Conservation (phyloP, 1,139 yeast genomes). For the Hyphopichia burtonii region DNA sequence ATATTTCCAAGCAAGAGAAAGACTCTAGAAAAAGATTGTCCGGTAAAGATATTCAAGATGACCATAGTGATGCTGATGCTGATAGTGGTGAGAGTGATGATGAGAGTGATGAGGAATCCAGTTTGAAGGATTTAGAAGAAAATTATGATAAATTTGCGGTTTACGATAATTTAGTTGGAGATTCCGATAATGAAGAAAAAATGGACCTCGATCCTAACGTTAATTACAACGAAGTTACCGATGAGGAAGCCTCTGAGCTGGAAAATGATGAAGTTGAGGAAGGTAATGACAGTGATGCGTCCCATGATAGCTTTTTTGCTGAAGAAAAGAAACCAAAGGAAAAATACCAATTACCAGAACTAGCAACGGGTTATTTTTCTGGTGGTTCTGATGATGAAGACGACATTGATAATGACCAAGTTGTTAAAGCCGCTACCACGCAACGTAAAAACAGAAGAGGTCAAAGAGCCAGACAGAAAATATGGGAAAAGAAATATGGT, state of each 20-base stretch:
- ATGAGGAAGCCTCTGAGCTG: slow-evolving; percentile 53
- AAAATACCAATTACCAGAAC: slow-evolving; percentile 56
- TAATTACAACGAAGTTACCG: slow-evolving; percentile 61
- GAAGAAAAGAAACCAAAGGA: slow-evolving; percentile 21
- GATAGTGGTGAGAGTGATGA: slow-evolving; percentile 17
- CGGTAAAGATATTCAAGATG: slow-evolving; percentile 19
- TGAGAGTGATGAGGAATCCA: slow-evolving; percentile 15
- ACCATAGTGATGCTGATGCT: slow-evolving; percentile 11
- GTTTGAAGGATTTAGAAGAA: slow-evolving; percentile 13
- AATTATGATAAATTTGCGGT: slow-evolving; percentile 35
- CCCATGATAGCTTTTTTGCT: slow-evolving; percentile 44
- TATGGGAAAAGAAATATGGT: slow-evolving; percentile 93
- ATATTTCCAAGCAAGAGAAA: slow-evolving; percentile 47
- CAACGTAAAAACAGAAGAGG: slow-evolving; percentile 88
- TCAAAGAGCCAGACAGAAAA: slow-evolving; percentile 93
- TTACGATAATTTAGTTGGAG: slow-evolving; percentile 50
- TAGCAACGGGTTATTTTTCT: slow-evolving; percentile 76
- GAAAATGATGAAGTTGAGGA: slow-evolving; percentile 21
- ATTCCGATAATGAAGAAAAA: slow-evolving; percentile 43
- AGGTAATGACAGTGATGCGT: slow-evolving; percentile 13
- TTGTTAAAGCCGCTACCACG: slow-evolving; percentile 53
- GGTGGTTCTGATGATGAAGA: slow-evolving; percentile 70
- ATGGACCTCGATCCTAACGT: slow-evolving; percentile 38
- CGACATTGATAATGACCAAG: slow-evolving; percentile 52
- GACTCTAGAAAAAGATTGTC: slow-evolving; percentile 26